A percentile compares a stretch with the other conserved stretches of the same genome.
Evolutionary conservation across 139 green algal species (phyloP).

Genomic region (Micromonas pusilla): DNA sequence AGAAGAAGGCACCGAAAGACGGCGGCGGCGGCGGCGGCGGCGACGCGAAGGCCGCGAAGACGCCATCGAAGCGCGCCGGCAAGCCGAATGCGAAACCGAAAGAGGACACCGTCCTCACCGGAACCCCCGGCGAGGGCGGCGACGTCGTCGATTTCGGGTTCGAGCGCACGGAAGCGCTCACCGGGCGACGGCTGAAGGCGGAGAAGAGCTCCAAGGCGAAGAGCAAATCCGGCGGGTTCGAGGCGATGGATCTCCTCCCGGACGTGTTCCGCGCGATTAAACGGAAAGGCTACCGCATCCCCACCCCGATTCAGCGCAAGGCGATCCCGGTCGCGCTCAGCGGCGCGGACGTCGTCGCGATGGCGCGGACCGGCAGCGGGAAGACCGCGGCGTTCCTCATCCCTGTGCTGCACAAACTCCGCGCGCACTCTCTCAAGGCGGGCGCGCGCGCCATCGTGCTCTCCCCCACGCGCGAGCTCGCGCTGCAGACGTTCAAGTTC

Average conservation of each 20-base stretch:
- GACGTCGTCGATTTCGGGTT: neutral
- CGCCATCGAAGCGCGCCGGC: too few species aligned
- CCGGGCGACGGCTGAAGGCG: neutral
- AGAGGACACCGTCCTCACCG: neutral
- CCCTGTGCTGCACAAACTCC: constrained; percentile 68
- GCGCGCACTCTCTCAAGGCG: constrained; percentile 59
- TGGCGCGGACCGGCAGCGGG: constrained; percentile 80
- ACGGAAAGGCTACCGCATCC: constrained; percentile 84
- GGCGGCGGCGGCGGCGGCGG: too few species aligned
- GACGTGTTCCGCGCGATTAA: constrained; percentile 70
- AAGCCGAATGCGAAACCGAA: too few species aligned
- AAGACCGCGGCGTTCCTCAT: constrained; percentile 79
- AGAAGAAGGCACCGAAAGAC: too few species aligned
- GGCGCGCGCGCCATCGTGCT: constrained; percentile 80
- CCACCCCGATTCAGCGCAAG: constrained; percentile 91
- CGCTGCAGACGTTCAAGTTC: constrained; percentile 76
- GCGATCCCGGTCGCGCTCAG: constrained; percentile 77
- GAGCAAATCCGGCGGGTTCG: constrained; percentile 33
- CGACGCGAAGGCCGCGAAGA: neutral
- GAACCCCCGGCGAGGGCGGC: neutral
- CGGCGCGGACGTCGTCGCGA: constrained; percentile 49
- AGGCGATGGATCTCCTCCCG: constrained; percentile 69
- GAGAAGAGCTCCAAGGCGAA: neutral
- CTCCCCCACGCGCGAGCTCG: constrained; percentile 59
- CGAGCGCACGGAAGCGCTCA: neutral